Evolutionary conservation across 441 rosid genomes (phyloP), one percentile per base, ranked within the genome.

Genomic region (Mallotus repandus): DNA sequence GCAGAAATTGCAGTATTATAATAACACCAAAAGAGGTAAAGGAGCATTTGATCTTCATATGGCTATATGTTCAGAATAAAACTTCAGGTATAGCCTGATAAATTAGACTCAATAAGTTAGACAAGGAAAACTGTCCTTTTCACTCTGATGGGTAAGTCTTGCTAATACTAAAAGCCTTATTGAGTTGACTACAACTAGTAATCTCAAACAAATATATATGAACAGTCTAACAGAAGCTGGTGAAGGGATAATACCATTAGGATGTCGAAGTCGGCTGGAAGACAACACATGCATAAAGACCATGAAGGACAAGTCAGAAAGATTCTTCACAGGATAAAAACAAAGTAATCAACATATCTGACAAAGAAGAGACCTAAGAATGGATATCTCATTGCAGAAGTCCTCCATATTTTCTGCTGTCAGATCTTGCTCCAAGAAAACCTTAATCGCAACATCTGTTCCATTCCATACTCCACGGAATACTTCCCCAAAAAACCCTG

Each of bases 331-430:
- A 76, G 32, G 70, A 65, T 59, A 75, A 70, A 80, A 75, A 56
- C 43, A 75, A 68, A 68, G 55, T 48, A 54, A 58, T 78, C 61
- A 75, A 63, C 68, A 75, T 21, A 73, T 62, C 62, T 54, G 65
- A 72, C 43, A 78, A 38, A 67, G 63, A 83, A 73, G 64, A 81
- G 75, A 94, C 99, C 99, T 92, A 70, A 96, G 92, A 78, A 96
- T 96, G 49, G 98, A 91, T 80, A 96, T 94, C 87, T 94, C 98
- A 63, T 96, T 96, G 87, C 99, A 92, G 77, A 97, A 97, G 80
- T 97, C 98, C 83, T 94, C 97, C 99, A 97, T 92, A 82, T 94
- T 97, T 85, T 94, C 99, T 53, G 90, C 88, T 58, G 98, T 97
- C 67, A 97, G 88, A 84, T 97, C 98, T 80, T 97, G 99, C 91